These are phyloP conservation scores for Thuja plicata DNA, from an alignment of 83 land plant genomes.

Conservation along the genomic window DNA sequence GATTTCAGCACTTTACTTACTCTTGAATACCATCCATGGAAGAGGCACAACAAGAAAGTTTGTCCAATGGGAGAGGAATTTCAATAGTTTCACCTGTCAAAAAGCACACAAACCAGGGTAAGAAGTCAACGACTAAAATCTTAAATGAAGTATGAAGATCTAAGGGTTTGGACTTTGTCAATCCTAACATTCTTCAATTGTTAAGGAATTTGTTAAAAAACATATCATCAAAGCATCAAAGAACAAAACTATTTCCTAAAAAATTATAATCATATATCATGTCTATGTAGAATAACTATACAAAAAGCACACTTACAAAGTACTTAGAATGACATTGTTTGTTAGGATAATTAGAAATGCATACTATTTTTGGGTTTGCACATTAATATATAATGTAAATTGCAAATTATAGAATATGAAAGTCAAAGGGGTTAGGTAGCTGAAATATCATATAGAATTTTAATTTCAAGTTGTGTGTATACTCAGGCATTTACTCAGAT, in stretches of 20 bases:
- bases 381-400: background rate
- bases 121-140: background rate
- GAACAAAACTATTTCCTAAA: background rate
- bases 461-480: too few relatives aligned
- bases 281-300: background rate
- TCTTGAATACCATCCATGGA: conserved; percentile 7
- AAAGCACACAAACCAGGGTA: background rate
- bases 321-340: background rate
- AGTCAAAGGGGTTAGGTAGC: background rate
- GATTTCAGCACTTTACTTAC: background rate
- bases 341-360: background rate
- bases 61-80: conserved; percentile 24
- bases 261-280: background rate
- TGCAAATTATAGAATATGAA: background rate
- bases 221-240: background rate
- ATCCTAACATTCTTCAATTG: too few relatives aligned
- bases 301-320: background rate
- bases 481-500: too few relatives aligned
- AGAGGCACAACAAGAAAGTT: conserved; percentile 15
- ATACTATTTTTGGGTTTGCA: background rate
- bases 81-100: conserved; percentile 20
- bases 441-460: background rate
- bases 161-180: background rate
- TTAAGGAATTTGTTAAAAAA: background rate
- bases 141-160: background rate